phyloP scores from a whole-genome alignment of 2,329 filamentous ascomycete species.

The Penicillium sp. region DNA sequence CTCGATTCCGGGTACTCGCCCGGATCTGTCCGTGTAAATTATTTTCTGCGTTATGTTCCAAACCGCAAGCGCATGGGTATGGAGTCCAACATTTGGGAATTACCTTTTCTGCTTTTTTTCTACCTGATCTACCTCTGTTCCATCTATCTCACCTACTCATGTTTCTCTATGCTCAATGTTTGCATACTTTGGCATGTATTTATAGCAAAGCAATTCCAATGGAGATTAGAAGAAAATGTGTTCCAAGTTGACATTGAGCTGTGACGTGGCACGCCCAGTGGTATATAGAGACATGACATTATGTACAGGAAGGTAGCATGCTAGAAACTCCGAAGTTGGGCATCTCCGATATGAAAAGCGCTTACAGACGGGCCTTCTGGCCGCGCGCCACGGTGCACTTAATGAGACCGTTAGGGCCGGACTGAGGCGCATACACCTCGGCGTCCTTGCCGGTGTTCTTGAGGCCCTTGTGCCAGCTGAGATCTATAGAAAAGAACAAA shows the following conservation, averaged over 20 bases:
- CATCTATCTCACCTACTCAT: neutral
- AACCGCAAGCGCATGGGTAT: slow-evolving; percentile 43
- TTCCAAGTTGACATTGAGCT: slow-evolving; percentile 16
- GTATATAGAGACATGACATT: slow-evolving; percentile 26
- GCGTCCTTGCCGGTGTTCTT: slow-evolving; percentile 96
- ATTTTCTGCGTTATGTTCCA: slow-evolving; percentile 33
- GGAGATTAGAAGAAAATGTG: slow-evolving; percentile 13
- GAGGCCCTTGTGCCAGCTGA: slow-evolving; percentile 93
- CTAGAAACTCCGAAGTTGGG: slow-evolving; percentile 5
- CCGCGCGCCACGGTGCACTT: slow-evolving; percentile 73
- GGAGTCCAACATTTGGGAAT: slow-evolving; percentile 35
- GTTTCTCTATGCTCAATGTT: neutral
- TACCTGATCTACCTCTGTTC: neutral
- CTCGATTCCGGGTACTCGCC: neutral
- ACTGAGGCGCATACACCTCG: slow-evolving; percentile 92
- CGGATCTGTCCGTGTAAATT: slow-evolving; percentile 25
- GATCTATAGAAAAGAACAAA: slow-evolving; percentile 56
- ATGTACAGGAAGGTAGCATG: slow-evolving; percentile 23
- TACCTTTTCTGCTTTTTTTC: slow-evolving; percentile 9
- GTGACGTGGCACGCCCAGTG: slow-evolving; percentile 15
- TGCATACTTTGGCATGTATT: slow-evolving; percentile 20
- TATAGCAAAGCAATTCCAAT: slow-evolving; percentile 24
- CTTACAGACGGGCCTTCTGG: slow-evolving; percentile 37
- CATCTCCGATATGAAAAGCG: slow-evolving; percentile 6
- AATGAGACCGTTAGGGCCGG: slow-evolving; percentile 91